These are phyloP conservation scores for Diaporthe amygdali DNA, from an alignment of 2,329 filamentous ascomycete species.

Conservation along the genomic window DNA sequence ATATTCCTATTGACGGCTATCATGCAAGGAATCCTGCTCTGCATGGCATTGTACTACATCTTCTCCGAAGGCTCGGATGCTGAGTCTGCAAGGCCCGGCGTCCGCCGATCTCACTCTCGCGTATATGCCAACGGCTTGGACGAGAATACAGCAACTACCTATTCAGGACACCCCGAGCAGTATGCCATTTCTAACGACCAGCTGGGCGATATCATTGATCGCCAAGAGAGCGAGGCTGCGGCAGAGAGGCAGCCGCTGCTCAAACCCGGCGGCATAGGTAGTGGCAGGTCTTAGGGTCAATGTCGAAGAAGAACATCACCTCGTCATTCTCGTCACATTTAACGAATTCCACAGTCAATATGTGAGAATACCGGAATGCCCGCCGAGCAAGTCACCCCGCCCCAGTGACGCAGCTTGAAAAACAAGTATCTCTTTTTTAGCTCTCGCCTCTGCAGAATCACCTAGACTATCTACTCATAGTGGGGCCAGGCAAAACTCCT, in stretches of 20 bases:
- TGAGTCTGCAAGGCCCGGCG: constrained; percentile 41
- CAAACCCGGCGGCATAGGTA: constrained; percentile 55
- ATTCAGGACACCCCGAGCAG: constrained; percentile 56
- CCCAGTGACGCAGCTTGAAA: background rate
- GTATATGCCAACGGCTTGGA: constrained; percentile 49
- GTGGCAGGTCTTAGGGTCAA: constrained; percentile 45
- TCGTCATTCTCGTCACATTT: background rate
- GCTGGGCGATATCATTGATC: constrained; percentile 53
- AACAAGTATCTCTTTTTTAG: background rate
- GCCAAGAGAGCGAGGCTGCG: constrained; percentile 56
- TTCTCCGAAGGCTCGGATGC: constrained; percentile 42
- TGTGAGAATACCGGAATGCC: background rate
- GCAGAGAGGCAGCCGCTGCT: constrained; percentile 57
- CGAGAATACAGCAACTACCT: constrained; percentile 54
- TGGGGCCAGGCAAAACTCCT: background rate
- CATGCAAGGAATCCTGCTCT: constrained; percentile 82
- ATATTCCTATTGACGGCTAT: constrained; percentile 86
- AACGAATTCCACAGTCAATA: background rate
- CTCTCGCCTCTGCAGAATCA: background rate
- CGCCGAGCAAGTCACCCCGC: background rate
- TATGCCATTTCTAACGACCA: constrained; percentile 59
- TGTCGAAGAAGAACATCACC: background rate
- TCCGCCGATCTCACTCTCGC: constrained; percentile 49
- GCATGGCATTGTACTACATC: constrained; percentile 82
- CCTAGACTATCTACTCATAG: background rate